Evolutionary conservation across 192 early-diverging fungal species (phyloP), one percentile per base, ranked within the genome.

Genomic region (Umbelopsis sp.): DNA sequence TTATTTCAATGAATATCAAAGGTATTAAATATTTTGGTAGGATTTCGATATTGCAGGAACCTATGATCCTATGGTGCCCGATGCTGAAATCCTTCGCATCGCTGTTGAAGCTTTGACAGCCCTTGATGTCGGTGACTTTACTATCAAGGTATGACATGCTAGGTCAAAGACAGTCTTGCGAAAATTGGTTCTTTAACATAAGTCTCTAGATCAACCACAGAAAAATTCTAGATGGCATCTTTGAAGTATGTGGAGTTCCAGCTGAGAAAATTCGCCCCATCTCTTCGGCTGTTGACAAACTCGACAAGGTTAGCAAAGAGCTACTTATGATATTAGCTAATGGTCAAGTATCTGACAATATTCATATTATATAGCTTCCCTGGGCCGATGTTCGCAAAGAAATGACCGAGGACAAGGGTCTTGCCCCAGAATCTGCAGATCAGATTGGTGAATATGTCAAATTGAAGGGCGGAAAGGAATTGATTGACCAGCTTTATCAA

Each of bases 41-140:
- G 97, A 99, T 86, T 98, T 96, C 64, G 97, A 99, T 78, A 92
- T 99, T 81, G 97, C 97, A 21, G 97, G 97, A 6, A 76, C 75
- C 16, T 97, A 96, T 71, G 97, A 98, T 48, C 66, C 93, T 12
- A 99, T 99, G 97, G 86, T 99, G n/a, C 93, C 97, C 23, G 97
- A 99, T 76, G 90, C 94, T 23, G 97, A 99, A 74, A 89, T 90
- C 45, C 71, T 99, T 41, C 82, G 88, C 22, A 86, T 97, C 21
- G 86, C 92, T 68, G 84, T 86, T 45, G 96, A 99, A 78, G 88
- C 94, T 25, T 85, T 99, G 79, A 84, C 78, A 7, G 78, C 69
- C 2, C 84, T 99, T 65, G 91, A 95, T 23, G 80, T 99, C 55
- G 97, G 96, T 13, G 71, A 85, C n/a, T 99, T 95, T 77, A 88